These are phyloP conservation scores for Diospyros kaki DNA, from an alignment of 148 eudicot genomes.

Conservation along the genomic window DNA sequence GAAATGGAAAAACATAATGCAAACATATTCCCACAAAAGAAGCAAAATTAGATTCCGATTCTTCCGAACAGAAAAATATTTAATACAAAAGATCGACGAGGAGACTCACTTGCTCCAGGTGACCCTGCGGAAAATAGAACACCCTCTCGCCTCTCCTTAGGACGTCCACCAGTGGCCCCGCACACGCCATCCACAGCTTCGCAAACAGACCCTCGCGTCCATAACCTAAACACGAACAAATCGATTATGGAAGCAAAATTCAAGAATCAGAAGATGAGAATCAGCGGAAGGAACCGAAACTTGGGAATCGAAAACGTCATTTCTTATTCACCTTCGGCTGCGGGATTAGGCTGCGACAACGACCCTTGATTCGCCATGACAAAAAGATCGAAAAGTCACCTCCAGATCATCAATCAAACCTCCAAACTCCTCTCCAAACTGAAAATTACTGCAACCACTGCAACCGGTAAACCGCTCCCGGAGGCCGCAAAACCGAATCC, in stretches of 20 bases:
- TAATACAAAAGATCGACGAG: neutral
- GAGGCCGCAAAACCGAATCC: too few species aligned
- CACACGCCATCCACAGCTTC: slow-evolving; percentile 89
- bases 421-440: neutral
- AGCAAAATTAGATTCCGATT: neutral
- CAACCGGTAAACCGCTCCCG: too few species aligned
- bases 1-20: neutral
- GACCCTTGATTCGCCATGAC: slow-evolving; percentile 29
- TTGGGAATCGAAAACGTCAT: neutral
- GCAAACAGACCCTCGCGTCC: slow-evolving; percentile 49
- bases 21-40: slow-evolving; percentile 1
- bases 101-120: slow-evolving; percentile 75
- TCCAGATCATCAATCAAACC: slow-evolving; percentile 9
- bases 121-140: slow-evolving; percentile 90
- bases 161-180: slow-evolving; percentile 82
- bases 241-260: neutral
- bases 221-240: neutral
- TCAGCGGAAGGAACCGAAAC: neutral
- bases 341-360: slow-evolving; percentile 34
- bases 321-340: slow-evolving; percentile 26
- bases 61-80: neutral
- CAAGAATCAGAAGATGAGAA: neutral
- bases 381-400: neutral
- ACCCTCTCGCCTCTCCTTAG: slow-evolving; percentile 57
- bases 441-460: too few species aligned